Evolutionary conservation across 306 rosid genomes (phyloP), one percentile per base, ranked within the genome.

Genomic region (Vigna angularis): DNA sequence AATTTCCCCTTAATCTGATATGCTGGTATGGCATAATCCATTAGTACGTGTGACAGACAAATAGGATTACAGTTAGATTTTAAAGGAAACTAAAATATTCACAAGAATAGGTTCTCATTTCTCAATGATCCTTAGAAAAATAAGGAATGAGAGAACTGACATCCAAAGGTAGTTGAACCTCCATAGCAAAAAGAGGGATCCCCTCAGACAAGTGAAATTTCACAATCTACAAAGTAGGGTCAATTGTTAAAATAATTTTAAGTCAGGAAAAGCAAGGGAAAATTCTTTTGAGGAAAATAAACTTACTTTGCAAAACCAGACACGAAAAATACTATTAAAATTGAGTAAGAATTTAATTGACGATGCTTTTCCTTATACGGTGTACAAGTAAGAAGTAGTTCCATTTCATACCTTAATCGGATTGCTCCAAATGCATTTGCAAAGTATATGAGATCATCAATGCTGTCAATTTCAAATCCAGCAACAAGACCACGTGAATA

Each of bases 351-450:
- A 56, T 48, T 45, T 30, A 56, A 2, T 48, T 45, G 32, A 56
- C 2, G 18, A 56, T 20, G 70, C 15, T 40, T 75, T 73, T 57
- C 50, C 63, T 63, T 42, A 63, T 11, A 49, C 74, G n/a, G 71
- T 65, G 30, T 75, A 70, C 53, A 61, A 64, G 75, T 48, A 64
- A 70, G 40, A 57, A 62, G 12, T 30, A 17, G 36, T 13, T 79
- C 72, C 11, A 10, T 20, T 79, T 62, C 81, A 67, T 82, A 88
- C 94, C 89, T 84, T 70, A 90, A 88, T 69, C 90, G 91, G 11
- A 53, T 82, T 73, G 94, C 90, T 81, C 92, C 94, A 90, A 90
- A 90, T 70, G 92, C 87, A 86, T 83, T 85, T 49, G 90, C 87
- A 83, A 90, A 88, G 73, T 70, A 66, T 26, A 88, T 64, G 77